Percentiles rank a stretch among this genome's conserved stretches.
Evolutionary conservation across 2,329 filamentous ascomycete species (phyloP).

Genomic region (Aaosphaeria arxii): DNA sequence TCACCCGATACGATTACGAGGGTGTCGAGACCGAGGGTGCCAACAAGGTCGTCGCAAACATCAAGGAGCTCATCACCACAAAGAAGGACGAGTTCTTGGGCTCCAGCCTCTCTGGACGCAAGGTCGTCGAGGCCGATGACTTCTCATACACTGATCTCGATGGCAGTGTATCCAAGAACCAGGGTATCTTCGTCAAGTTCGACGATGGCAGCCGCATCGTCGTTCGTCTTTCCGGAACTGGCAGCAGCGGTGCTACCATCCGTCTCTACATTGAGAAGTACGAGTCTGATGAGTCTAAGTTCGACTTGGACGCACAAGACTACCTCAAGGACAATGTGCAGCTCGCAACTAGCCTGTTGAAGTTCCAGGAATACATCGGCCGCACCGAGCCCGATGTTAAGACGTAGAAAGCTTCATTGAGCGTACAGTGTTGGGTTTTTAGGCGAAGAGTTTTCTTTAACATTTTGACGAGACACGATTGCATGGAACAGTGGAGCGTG

Average conservation of each 20-base stretch:
- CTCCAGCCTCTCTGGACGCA: conserved; percentile 76
- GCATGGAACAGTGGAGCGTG: not conserved
- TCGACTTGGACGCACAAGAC: conserved; percentile 81
- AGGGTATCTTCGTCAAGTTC: conserved; percentile 93
- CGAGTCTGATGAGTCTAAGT: conserved; percentile 75
- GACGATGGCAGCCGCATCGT: conserved; percentile 93
- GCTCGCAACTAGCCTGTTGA: conserved; percentile 79
- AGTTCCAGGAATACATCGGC: conserved; percentile 91
- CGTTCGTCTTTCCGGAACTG: conserved; percentile 90
- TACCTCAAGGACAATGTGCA: conserved; percentile 89
- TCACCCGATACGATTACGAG: conserved; percentile 99
- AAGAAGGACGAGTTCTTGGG: conserved; percentile 74
- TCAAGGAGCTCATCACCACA: conserved; percentile 72
- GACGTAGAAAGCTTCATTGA: conserved; percentile 58
- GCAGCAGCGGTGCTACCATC: conserved; percentile 92
- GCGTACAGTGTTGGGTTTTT: not conserved
- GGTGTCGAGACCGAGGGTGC: conserved; percentile 88
- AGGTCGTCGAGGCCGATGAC: conserved; percentile 86
- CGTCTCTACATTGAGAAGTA: conserved; percentile 97
- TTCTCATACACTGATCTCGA: conserved; percentile 99
- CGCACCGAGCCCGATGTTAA: conserved; percentile 93
- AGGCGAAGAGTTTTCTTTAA: not conserved
- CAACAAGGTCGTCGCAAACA: conserved; percentile 80
- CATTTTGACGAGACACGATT: not conserved
- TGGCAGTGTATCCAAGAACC: conserved; percentile 90